These are phyloP conservation scores for Fusarium sarcochroum DNA, from an alignment of 2,329 filamentous ascomycete species.

Conservation along the genomic window DNA sequence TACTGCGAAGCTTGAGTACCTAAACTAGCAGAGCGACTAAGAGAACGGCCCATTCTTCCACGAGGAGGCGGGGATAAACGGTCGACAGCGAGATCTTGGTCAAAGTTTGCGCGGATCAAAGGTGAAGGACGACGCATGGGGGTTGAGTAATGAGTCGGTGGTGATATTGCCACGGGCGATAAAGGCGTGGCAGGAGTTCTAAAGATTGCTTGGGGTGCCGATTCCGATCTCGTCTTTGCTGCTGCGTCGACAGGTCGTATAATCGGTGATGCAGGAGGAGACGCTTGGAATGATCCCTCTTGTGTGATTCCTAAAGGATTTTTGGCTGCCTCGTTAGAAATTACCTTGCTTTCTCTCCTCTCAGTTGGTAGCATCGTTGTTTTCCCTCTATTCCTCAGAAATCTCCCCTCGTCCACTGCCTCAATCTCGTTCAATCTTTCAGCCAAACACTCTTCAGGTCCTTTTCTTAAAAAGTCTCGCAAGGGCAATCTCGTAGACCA, in stretches of 20 bases:
- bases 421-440: conserved; percentile 64
- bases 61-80: conserved; percentile 55
- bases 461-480: conserved; percentile 67
- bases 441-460: conserved; percentile 67
- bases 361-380: conserved; percentile 43
- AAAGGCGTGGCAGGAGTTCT: conserved; percentile 44
- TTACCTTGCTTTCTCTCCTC: conserved; percentile 1
- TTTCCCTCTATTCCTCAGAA: conserved; percentile 49
- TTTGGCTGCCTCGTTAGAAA: conserved; percentile 34
- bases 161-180: conserved; percentile 46
- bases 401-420: conserved; percentile 49
- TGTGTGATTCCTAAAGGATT: conserved; percentile 55
- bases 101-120: conserved; percentile 54
- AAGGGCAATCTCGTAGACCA: conserved; percentile 67
- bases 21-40: conserved; percentile 55
- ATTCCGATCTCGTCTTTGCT: conserved; percentile 44
- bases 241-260: conserved; percentile 49
- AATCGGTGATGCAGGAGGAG: conserved; percentile 52
- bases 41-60: conserved; percentile 48
- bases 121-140: conserved; percentile 52
- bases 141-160: conserved; percentile 50
- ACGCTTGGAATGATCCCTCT: conserved; percentile 29
- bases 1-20: conserved; percentile 51
- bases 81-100: conserved; percentile 57
- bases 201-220: conserved; percentile 43